phyloP scores from a whole-genome alignment of 2,329 filamentous ascomycete species.

The Phaeoacremonium minimum region DNA sequence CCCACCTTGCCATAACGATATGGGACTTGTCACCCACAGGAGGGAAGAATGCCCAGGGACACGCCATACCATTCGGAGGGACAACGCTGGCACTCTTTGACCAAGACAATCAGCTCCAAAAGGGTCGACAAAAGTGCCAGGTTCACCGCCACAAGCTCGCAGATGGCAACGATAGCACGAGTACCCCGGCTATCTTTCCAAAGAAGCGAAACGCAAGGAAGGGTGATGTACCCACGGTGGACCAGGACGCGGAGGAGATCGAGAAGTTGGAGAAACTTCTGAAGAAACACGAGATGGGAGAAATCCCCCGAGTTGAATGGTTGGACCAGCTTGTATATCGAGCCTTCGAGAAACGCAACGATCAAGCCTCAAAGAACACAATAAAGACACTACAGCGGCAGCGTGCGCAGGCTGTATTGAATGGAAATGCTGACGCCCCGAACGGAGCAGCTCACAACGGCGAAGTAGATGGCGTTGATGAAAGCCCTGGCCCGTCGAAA shows the following conservation, averaged over 20 bases:
- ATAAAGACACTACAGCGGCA: constrained; percentile 53
- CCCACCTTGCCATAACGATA: constrained; percentile 84
- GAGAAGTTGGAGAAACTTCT: constrained; percentile 85
- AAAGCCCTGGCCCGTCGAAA: constrained; percentile 41
- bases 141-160: constrained; percentile 78
- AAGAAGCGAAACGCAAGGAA: constrained; percentile 44
- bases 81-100: constrained; percentile 93
- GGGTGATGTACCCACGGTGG: constrained; percentile 45
- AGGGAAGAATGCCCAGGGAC: constrained; percentile 62
- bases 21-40: constrained; percentile 90
- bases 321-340: constrained; percentile 92
- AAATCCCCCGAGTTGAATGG: constrained; percentile 91
- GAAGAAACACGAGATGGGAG: constrained; percentile 98
- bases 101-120: constrained; percentile 82
- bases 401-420: constrained; percentile 31
- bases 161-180: constrained; percentile 77
- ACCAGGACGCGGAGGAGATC: constrained; percentile 76
- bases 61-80: constrained; percentile 88
- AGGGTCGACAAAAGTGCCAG: constrained; percentile 87
- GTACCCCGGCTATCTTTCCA: constrained; percentile 66
- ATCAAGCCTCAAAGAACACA: constrained; percentile 60
- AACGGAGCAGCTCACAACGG: constrained; percentile 19
- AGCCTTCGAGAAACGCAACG: constrained; percentile 73
- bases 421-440: constrained; percentile 30
- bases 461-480: constrained; percentile 35